These are phyloP conservation scores for Lentinula raphanica DNA, from an alignment of 768 basidiomycete genomes.

Conservation along the genomic window DNA sequence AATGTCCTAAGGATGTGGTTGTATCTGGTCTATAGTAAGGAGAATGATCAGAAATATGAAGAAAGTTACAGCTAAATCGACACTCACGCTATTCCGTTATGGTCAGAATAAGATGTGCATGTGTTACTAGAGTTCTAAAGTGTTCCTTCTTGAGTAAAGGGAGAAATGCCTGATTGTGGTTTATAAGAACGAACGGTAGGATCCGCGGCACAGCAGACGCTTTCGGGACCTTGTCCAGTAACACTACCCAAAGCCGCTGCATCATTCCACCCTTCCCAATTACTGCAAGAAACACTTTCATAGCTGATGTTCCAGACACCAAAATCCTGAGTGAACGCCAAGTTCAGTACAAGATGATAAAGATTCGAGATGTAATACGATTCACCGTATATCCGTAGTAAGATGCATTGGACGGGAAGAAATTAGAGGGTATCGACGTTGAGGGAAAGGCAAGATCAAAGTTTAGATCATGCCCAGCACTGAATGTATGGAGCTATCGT, in stretches of 20 bases:
- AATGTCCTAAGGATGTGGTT: conserved; percentile 17
- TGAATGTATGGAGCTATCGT: conserved; percentile 19
- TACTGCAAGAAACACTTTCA: conserved; percentile 52
- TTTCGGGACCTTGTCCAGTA: conserved; percentile 41
- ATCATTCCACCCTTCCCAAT: conserved; percentile 62
- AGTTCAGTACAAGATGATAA: not conserved
- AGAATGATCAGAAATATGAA: not conserved
- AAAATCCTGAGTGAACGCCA: conserved; percentile 53
- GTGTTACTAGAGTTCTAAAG: conserved; percentile 35
- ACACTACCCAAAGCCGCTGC: conserved; percentile 66
- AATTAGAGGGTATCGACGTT: conserved; percentile 57
- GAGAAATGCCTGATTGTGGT: not conserved
- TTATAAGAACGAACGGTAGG: conserved; percentile 38
- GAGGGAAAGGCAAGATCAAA: conserved; percentile 84
- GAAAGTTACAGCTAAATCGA: not conserved
- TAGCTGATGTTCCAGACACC: conserved; percentile 85
- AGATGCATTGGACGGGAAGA: conserved; percentile 68
- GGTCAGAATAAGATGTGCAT: conserved; percentile 70
- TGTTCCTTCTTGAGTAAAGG: not conserved
- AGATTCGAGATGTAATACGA: not conserved
- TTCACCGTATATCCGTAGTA: conserved; percentile 54
- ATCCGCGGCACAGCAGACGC: conserved; percentile 70
- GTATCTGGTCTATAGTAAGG: conserved; percentile 36
- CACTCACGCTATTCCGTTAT: conserved; percentile 59
- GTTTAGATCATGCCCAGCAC: conserved; percentile 67